Evolutionary conservation across 768 basidiomycete genomes (phyloP).

Genomic region (Russula abietina): DNA sequence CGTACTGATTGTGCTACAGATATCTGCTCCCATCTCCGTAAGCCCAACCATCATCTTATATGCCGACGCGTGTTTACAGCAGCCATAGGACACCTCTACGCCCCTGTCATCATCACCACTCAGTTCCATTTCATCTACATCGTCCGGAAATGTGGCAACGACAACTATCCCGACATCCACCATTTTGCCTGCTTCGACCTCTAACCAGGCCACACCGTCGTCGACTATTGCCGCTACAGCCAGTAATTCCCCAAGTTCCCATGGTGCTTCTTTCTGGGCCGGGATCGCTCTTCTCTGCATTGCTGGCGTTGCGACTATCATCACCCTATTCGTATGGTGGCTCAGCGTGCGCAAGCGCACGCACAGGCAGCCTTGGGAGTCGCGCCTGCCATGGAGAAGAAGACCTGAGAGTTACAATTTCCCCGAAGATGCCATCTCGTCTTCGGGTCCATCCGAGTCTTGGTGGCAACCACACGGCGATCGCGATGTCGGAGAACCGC

Average conservation of each 20-base stretch:
- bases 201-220: neutral
- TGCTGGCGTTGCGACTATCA: conserved; percentile 23
- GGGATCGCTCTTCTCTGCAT: conserved; percentile 28
- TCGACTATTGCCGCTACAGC: neutral
- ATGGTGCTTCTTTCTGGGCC: conserved; percentile 24
- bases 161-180: neutral
- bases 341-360: conserved; percentile 26
- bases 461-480: conserved; percentile 7
- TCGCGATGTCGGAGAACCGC: neutral
- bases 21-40: neutral
- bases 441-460: conserved; percentile 2
- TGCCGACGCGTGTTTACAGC: neutral
- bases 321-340: conserved; percentile 28
- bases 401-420: conserved; percentile 27
- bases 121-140: neutral
- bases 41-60: neutral
- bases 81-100: neutral
- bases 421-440: conserved; percentile 8
- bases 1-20: neutral
- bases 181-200: neutral
- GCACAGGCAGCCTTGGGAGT: conserved; percentile 21
- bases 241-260: neutral
- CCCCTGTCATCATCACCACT: neutral
- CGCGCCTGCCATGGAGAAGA: conserved; percentile 19
- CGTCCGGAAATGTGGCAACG: neutral